Evolutionary conservation across 2,329 filamentous ascomycete species (phyloP).

Genomic region (Aspergillus persii): DNA sequence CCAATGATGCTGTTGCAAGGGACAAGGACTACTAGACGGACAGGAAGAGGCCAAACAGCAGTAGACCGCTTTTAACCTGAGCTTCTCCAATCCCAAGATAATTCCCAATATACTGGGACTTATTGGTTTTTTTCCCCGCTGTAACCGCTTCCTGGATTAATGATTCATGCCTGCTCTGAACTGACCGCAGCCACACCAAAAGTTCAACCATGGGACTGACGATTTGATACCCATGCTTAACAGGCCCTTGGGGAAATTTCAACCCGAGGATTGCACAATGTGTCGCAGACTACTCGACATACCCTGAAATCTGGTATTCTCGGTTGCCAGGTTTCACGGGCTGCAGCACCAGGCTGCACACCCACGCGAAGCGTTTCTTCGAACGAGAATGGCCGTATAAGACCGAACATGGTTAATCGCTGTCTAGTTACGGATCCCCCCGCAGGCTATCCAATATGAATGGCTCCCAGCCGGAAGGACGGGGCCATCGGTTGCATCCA

Average conservation of each 20-base stretch:
- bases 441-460: background rate
- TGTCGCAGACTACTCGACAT: constrained; percentile 2
- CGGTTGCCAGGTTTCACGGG: constrained; percentile 4
- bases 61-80: background rate
- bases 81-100: background rate
- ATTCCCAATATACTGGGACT: background rate
- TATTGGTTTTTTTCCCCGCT: background rate
- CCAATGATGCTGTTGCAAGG: constrained; percentile 1
- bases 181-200: constrained; percentile 1
- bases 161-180: background rate
- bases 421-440: background rate
- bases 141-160: constrained; percentile 2
- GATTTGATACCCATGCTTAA: background rate
- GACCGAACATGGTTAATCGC: background rate
- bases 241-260: background rate
- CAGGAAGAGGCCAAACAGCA: background rate
- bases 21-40: background rate
- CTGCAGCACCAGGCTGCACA: no score
- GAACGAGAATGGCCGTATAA: background rate
- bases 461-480: background rate
- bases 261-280: background rate
- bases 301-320: constrained; percentile 3
- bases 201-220: background rate
- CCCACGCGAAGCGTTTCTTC: constrained; percentile 1
- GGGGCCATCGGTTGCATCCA: constrained; percentile 4